Evolutionary conservation across 805 yeast genomes (phyloP), one percentile per base, ranked within the genome.

Genomic region (Wickerhamiella hasegawae): DNA sequence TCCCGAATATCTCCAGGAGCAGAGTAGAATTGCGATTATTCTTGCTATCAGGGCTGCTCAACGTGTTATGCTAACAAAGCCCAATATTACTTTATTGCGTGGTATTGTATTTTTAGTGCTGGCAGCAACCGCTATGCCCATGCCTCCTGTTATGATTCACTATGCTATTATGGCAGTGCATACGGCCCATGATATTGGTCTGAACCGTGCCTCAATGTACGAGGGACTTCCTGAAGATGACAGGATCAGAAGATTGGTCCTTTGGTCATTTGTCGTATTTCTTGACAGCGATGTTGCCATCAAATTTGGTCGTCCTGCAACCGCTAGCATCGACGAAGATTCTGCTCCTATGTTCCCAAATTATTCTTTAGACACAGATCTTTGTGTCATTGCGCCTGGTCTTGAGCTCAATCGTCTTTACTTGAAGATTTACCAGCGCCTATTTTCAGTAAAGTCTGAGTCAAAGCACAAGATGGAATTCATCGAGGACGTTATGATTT

Each of bases 101-200:
- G 53, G 73, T 8, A 41, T 76, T 18, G 45, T 74, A 18, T 49
- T 76, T 31, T 51, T 65, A 1, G 24, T 63, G 5, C 23, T 29
- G n/a, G 23, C 32, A 9, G 16, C 9, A 12, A 16, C 5, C 16
- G 12, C 9, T 14, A 9, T 19, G 8, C 18, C 19, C 22, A 52
- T 38, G 46, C 45, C 30, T 33, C 31, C 28, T 37, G 31, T 26
- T 37, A 10, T 35, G 29, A 16, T 34, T 22, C 22, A 40, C 25
- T 30, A 46, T 40, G 37, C 50, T 26, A 49, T 69, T 1, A 58
- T 66, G 1, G 69, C 72, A 4, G 60, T 69, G 4, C 57, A 75
- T 40, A 64, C 62, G 41, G 76, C 76, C 0, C 68, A 65, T 32
- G 74, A 69, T 27, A 45, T 72, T 47, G 80, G 80, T 0, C 54